A percentile compares a stretch with the other conserved stretches of the same genome.
Conservation (phyloP, 345 rosid species). For the Boechera divaricarpa region DNA sequence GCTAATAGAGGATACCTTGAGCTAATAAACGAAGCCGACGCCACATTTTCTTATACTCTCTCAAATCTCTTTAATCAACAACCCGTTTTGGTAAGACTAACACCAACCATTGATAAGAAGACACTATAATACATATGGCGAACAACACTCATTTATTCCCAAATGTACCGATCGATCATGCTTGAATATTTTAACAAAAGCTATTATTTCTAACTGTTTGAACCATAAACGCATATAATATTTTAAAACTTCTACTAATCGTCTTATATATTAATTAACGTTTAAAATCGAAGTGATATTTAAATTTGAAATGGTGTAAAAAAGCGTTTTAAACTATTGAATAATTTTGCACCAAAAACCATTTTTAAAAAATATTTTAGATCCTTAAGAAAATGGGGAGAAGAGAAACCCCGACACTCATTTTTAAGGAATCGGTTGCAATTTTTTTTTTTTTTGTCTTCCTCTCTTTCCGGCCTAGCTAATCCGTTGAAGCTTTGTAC, state of each 20-base stretch:
- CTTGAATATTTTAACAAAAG: conserved; percentile 12
- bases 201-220: not conserved
- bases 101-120: not conserved
- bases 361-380: not conserved
- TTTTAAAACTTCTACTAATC: not conserved
- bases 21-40: not conserved
- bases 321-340: no score
- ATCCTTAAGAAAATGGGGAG: conserved; percentile 8
- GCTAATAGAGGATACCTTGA: conserved; percentile 3
- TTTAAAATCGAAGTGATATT: not conserved
- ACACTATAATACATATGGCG: not conserved
- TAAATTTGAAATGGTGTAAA: not conserved
- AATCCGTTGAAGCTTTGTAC: not conserved
- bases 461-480: conserved; percentile 8
- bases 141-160: conserved; percentile 3
- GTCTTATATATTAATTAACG: not conserved
- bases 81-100: not conserved
- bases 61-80: not conserved
- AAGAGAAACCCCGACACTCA: conserved; percentile 5
- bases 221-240: not conserved
- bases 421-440: not conserved
- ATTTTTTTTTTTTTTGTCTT: not conserved
- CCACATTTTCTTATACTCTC: not conserved
- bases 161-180: not conserved
- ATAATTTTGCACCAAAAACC: no score